Evolutionary conservation across 768 basidiomycete species (phyloP).

Genomic region (Leccinum boreale): DNA sequence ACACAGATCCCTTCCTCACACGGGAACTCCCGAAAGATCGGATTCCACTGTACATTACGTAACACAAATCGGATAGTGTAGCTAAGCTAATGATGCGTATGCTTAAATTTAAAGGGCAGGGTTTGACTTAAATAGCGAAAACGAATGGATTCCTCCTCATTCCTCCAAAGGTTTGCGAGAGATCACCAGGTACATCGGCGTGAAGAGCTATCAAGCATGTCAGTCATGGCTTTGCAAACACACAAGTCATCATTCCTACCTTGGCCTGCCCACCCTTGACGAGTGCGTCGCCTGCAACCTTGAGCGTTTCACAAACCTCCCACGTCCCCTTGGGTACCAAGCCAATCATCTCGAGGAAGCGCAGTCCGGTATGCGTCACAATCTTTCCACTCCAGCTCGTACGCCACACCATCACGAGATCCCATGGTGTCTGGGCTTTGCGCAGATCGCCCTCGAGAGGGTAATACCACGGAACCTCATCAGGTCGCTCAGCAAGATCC

Average conservation of each 20-base stretch:
- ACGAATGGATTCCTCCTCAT: neutral
- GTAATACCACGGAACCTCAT: constrained; percentile 89
- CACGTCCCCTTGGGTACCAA: constrained; percentile 90
- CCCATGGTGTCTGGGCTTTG: constrained; percentile 94
- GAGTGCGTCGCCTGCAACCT: constrained; percentile 73
- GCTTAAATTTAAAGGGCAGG: neutral
- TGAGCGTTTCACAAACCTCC: constrained; percentile 85
- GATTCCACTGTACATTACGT: constrained; percentile 16
- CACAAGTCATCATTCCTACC: constrained; percentile 39
- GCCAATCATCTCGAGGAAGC: constrained; percentile 72
- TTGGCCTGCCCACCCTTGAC: constrained; percentile 85
- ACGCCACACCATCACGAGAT: constrained; percentile 83
- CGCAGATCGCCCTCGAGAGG: constrained; percentile 90
- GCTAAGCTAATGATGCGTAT: neutral
- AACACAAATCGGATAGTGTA: neutral
- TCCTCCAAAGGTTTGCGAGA: constrained; percentile 46
- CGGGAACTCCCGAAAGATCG: constrained; percentile 28
- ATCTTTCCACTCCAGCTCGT: constrained; percentile 86
- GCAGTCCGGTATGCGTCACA: constrained; percentile 77
- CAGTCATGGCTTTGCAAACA: neutral
- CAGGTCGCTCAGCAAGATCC: constrained; percentile 85
- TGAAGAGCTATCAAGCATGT: constrained; percentile 60
- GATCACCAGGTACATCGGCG: constrained; percentile 80
- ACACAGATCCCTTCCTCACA: constrained; percentile 10
- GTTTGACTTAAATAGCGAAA: neutral